Evolutionary conservation across 257 asterid genomes (phyloP), one percentile per base, ranked within the genome.

Genomic region (Schizonepeta tenuifolia): DNA sequence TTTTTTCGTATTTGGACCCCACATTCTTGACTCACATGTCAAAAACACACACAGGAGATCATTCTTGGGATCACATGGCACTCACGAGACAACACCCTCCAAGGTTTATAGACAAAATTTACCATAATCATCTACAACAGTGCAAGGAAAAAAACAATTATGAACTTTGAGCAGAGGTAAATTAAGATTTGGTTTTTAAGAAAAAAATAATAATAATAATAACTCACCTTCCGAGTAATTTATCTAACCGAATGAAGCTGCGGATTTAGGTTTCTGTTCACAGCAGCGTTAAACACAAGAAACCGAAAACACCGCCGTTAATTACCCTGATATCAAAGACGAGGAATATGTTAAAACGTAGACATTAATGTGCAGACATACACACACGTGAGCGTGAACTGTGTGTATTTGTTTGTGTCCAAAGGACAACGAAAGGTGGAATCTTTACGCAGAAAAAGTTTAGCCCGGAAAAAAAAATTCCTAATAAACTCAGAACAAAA

Each of bases 1-100:
- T 17, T 14, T 54, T 41, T 61, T 12, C 33, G 59, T 21, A 24
- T 50, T 53, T 59, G 77, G 77, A 63, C 44, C 84, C 75, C 72
- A 69, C 51, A 46, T 5, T 53, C 56, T 49, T 75, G 65, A 41
- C 21, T 51, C 84, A 80, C 78, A 72, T 82, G 81, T 78, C 40
- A 1, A n/a, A 41, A 64, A 41, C 20, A 71, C 68, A 68, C 2
- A 47, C 31, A 53, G 44, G 61, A 36, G 59, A 50, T 65, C 67
- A 81, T 53, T 70, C 75, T 56, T 46, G 53, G 57, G 49, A 24
- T 49, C 82, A 76, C 79, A 57, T 59, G 77, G 72, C 59, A 12
- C 57, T 72, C 88, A 84, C 75, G 83, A 79, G 88, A 78, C 69
- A 41, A 26, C 24, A 31, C 59, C 55, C 22, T 7, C 51, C n/a